These are phyloP conservation scores for Spiromastix sp. DNA, from an alignment of 2,329 filamentous ascomycete genomes.

Conservation along the genomic window DNA sequence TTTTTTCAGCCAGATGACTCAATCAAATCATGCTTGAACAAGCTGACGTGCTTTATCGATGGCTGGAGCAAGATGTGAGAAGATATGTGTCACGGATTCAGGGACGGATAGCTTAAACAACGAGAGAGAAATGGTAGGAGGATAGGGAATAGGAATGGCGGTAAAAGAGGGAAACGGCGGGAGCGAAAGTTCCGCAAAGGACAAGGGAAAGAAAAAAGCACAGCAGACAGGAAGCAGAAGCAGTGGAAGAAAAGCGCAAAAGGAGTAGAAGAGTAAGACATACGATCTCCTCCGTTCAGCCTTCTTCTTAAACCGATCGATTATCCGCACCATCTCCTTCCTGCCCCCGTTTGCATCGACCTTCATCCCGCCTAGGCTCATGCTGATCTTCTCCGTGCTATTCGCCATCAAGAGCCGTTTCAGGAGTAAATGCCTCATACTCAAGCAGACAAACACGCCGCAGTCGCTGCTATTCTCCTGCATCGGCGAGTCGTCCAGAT, in stretches of 20 bases:
- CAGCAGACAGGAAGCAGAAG: not conserved
- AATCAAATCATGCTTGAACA: too few relatives aligned
- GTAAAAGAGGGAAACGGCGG: too few relatives aligned
- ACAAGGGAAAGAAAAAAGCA: not conserved
- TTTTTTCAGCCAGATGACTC: too few relatives aligned
- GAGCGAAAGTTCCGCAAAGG: too few relatives aligned
- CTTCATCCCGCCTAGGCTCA: conserved; percentile 80
- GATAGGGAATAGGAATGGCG: too few relatives aligned
- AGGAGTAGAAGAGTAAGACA: conserved; percentile 30
- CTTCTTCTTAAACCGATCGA: conserved; percentile 77
- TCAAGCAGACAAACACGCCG: conserved; percentile 87
- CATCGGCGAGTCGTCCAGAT: conserved; percentile 75
- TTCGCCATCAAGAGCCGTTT: conserved; percentile 71
- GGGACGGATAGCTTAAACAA: too few relatives aligned
- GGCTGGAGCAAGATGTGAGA: too few relatives aligned
- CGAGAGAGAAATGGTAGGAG: too few relatives aligned
- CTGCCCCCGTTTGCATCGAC: conserved; percentile 71
- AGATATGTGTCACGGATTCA: too few relatives aligned
- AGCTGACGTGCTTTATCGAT: too few relatives aligned
- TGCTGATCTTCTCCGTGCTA: conserved; percentile 76
- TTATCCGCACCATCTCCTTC: conserved; percentile 85
- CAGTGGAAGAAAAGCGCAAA: conserved; percentile 4
- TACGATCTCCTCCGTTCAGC: conserved; percentile 74
- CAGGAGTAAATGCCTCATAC: conserved; percentile 88
- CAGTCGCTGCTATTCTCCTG: conserved; percentile 92